These are phyloP conservation scores for Colletotrichum musae DNA, from an alignment of 2,329 filamentous ascomycete genomes.

Conservation along the genomic window DNA sequence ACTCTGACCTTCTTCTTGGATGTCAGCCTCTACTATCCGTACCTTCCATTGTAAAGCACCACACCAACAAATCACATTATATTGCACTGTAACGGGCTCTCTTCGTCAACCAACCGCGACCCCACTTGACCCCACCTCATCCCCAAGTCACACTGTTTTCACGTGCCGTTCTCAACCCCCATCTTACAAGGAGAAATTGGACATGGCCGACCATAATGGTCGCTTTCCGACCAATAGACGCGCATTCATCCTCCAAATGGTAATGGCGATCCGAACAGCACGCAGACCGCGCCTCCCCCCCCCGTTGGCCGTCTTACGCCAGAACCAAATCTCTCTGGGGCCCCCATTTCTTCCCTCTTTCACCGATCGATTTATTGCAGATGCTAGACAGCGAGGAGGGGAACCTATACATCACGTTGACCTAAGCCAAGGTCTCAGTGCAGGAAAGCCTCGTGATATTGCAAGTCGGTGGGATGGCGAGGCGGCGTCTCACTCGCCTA, in stretches of 20 bases:
- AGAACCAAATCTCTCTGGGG: background rate
- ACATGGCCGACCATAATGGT: background rate
- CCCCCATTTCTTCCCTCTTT: background rate
- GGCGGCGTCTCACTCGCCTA: no score
- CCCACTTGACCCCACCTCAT: constrained; percentile 1
- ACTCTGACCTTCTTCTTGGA: no score
- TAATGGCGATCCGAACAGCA: background rate
- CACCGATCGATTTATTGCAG: background rate
- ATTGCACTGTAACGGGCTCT: background rate
- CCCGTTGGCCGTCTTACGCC: constrained; percentile 19
- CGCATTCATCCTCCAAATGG: background rate
- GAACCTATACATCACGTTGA: background rate
- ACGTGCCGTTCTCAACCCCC: background rate
- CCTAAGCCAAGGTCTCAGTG: constrained; percentile 2
- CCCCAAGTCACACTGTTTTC: background rate
- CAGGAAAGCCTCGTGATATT: background rate
- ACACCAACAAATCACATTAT: background rate
- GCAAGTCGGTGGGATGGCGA: background rate
- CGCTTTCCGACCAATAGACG: constrained; percentile 20
- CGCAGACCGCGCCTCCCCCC: constrained; percentile 1
- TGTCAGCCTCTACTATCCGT: no score
- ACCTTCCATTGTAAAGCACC: no score
- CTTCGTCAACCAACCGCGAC: constrained; percentile 1
- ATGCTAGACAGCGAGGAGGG: background rate
- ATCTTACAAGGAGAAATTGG: background rate